Base-by-base conservation (phyloP, 768 basidiomycete species). In the Strobilomyces dryophilus region DNA sequence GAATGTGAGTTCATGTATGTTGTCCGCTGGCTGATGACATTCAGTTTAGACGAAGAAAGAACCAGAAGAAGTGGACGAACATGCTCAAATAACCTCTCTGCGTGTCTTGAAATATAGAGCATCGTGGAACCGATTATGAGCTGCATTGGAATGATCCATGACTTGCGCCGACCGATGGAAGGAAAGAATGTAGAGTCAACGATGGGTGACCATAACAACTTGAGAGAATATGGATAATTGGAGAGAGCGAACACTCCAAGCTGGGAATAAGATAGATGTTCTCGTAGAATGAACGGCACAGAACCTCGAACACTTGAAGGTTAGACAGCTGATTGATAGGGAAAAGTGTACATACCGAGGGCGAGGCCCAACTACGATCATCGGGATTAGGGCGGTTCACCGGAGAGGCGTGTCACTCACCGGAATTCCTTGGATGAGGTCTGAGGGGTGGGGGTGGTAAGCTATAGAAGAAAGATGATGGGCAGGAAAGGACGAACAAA, bases 71-170 rank as follows among this genome's bases (percentile, higher is more conserved):
- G 47, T 41, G 48, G 24, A 64, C 73, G 59, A 62, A 95, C 94
- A 62, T 89, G 80, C 52, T 88, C 82, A 70, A 97, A 79, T 58
- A 95, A 74, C 58, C 79, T 79, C 62, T 92, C 79, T 8, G 87
- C 85, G 60, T 87, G 83, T 50, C 80, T 66, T 6, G 89, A 88
- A 55, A 92, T 84, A 61, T 83, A 85, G 35, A 90, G 62, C 88
- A 92, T 90, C 54, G 93, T 73, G 39, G 80, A 76, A 39, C 93
- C 97, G 46, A 98, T 89, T 58, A 93, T 83, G 31, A 85, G 67
- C 68, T 99, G 97, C 79, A 99, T 97, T 41, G 97, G 97, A 56
- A 98, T 87, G 60, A 99, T 98, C 97, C 97, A 99, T 56, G 92
- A 94, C 71, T 98, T 99, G 58, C 97, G 79, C 46, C 97, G 85